phyloP scores from a whole-genome alignment of 371 early-diverging fungal genomes.

The Choanephora cucurbitarum region DNA sequence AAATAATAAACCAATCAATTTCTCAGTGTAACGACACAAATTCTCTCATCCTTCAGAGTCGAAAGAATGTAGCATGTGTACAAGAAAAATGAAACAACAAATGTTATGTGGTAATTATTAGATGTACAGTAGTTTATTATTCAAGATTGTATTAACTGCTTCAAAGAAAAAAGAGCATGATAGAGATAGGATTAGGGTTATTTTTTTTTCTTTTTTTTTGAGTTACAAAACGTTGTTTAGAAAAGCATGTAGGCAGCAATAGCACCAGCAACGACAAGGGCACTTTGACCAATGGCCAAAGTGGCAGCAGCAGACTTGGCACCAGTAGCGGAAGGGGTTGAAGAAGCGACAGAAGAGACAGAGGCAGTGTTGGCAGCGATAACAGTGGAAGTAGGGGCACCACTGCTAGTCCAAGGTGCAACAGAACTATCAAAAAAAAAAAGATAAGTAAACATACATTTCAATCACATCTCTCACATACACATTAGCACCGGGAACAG shows the following conservation, averaged over 20 bases:
- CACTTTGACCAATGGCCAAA: slow-evolving; percentile 18
- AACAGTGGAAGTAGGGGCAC: slow-evolving; percentile 18
- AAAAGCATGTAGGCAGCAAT: slow-evolving; percentile 22
- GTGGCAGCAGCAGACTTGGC: slow-evolving; percentile 21
- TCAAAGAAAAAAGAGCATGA: not conserved
- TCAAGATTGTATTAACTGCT: not conserved
- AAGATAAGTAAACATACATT: not conserved
- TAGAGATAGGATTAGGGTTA: not conserved
- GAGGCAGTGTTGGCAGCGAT: slow-evolving; percentile 11
- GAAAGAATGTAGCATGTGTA: too few species aligned
- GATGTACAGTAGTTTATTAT: not conserved
- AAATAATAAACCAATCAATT: not conserved
- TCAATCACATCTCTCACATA: slow-evolving; percentile 14
- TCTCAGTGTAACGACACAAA: not conserved
- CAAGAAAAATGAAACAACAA: not conserved
- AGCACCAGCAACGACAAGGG: slow-evolving; percentile 18
- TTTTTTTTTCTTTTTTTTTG: slow-evolving; percentile 1
- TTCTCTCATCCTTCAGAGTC: not conserved
- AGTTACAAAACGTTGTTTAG: slow-evolving; percentile 6
- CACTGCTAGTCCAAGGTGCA: slow-evolving; percentile 28
- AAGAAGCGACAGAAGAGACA: slow-evolving; percentile 10
- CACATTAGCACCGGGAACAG: slow-evolving; percentile 39
- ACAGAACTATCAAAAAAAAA: slow-evolving; percentile 19
- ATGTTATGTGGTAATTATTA: not conserved
- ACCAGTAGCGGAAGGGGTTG: slow-evolving; percentile 1